Percentiles rank a stretch among this genome's conserved stretches.
Evolutionary conservation across 2,329 filamentous ascomycete genomes (phyloP).

Genomic region (Thermothelomyces thermophilus): DNA sequence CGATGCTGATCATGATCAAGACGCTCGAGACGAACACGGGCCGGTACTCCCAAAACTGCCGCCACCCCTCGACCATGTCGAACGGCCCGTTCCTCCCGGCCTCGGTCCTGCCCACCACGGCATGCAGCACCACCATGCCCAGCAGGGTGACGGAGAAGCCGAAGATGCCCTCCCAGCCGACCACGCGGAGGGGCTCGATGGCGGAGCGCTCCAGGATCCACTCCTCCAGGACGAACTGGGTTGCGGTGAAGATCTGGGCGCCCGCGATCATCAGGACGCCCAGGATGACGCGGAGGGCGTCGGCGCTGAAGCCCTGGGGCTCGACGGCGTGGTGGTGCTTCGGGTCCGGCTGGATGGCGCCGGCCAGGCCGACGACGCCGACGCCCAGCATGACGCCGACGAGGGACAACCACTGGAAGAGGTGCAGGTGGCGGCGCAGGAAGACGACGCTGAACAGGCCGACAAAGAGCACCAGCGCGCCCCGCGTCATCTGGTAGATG

Average conservation of each 20-base stretch:
- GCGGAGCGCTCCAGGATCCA: slow-evolving; percentile 66
- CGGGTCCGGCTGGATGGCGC: slow-evolving; percentile 68
- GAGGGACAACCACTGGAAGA: slow-evolving; percentile 91
- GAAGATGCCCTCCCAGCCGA: slow-evolving; percentile 94
- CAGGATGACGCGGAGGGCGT: slow-evolving; percentile 62
- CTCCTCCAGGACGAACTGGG: slow-evolving; percentile 94
- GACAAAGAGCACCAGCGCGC: slow-evolving; percentile 90
- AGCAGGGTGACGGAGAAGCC: slow-evolving; percentile 74
- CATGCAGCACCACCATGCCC: slow-evolving; percentile 74
- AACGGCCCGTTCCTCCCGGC: slow-evolving; percentile 77
- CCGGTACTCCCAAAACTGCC: slow-evolving; percentile 67
- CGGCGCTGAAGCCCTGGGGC: slow-evolving; percentile 33
- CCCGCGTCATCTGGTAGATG: slow-evolving; percentile 98
- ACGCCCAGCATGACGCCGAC: slow-evolving; percentile 84
- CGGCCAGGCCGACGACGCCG: slow-evolving; percentile 81
- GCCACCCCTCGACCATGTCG: slow-evolving; percentile 79
- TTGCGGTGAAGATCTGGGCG: slow-evolving; percentile 93
- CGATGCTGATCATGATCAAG: slow-evolving; percentile 95
- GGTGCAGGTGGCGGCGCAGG: slow-evolving; percentile 65
- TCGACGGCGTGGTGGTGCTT: slow-evolving; percentile 36
- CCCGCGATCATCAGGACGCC: slow-evolving; percentile 87
- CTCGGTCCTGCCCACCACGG: slow-evolving; percentile 66
- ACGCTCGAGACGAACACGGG: slow-evolving; percentile 70
- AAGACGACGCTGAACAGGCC: slow-evolving; percentile 93
- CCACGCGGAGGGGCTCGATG: slow-evolving; percentile 77